Evolutionary conservation across 129 eudicot genomes (phyloP).

Genomic region (Solidago caesia): DNA sequence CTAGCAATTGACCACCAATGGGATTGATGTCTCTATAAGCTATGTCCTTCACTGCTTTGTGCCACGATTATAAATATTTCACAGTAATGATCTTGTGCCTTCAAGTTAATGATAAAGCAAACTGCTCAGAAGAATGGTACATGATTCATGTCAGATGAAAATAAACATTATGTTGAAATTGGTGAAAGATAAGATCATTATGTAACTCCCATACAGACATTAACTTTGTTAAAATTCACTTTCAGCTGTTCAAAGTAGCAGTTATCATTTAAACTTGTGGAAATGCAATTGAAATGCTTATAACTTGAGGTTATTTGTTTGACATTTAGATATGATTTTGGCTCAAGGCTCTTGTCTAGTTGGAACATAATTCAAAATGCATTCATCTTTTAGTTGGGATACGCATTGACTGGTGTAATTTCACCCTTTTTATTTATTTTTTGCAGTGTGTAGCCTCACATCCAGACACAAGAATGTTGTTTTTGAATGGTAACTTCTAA

Average conservation of each 20-base stretch:
- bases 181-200: not conserved
- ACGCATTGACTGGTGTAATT: conserved; percentile 1
- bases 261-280: not conserved
- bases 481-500: conserved; percentile 68
- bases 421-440: conserved; percentile 12
- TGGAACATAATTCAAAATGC: not conserved
- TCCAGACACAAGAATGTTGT: conserved; percentile 82
- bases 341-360: not conserved
- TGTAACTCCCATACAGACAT: not conserved
- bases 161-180: not conserved
- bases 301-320: not conserved
- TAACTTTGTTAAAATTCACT: not conserved
- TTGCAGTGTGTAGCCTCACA: conserved; percentile 98
- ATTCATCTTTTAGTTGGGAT: not conserved
- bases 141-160: not conserved
- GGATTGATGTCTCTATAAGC: not conserved
- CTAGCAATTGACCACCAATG: not conserved
- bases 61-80: not conserved
- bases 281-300: not conserved
- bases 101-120: not conserved
- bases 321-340: not conserved
- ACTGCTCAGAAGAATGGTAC: not conserved
- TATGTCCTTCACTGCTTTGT: not conserved
- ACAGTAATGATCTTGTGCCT: not conserved
- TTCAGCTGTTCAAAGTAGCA: not conserved